Percentiles rank a stretch among this genome's conserved stretches.
These are phyloP conservation scores for Anthracocystis walkeri DNA, from an alignment of 1,284 basidiomycete genomes.

Conservation along the genomic window DNA sequence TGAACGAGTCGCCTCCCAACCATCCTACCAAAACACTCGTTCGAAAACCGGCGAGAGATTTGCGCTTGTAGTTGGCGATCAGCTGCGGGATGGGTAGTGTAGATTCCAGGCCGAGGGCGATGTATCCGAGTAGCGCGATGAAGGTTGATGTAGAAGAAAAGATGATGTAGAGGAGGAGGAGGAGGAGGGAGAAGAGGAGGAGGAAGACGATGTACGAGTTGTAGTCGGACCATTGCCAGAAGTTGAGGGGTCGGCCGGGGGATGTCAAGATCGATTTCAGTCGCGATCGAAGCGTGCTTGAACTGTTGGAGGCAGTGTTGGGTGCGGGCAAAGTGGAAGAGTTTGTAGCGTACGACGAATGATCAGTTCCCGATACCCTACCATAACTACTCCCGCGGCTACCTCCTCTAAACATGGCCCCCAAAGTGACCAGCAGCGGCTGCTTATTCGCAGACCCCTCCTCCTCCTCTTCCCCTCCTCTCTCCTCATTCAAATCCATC, in stretches of 20 bases:
- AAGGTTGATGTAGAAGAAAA: slow-evolving; percentile 78
- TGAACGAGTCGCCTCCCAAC: slow-evolving; percentile 70
- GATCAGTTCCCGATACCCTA: slow-evolving; percentile 19
- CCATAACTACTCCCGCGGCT: slow-evolving; percentile 14
- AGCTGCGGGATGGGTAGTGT: slow-evolving; percentile 56
- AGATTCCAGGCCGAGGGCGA: slow-evolving; percentile 76
- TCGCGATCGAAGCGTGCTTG: not conserved
- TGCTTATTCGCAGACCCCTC: slow-evolving; percentile 42
- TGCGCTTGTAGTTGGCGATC: slow-evolving; percentile 76
- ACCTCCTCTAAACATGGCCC: slow-evolving; percentile 17
- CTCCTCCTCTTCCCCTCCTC: slow-evolving; percentile 13
- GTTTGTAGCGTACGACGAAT: slow-evolving; percentile 2
- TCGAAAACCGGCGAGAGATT: slow-evolving; percentile 84
- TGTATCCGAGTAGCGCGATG: slow-evolving; percentile 79
- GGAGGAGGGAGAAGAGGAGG: slow-evolving; percentile 75
- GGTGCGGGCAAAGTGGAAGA: not conserved
- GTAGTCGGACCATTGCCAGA: slow-evolving; percentile 87
- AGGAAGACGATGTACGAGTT: slow-evolving; percentile 81
- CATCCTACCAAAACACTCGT: slow-evolving; percentile 78
- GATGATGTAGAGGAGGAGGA: slow-evolving; percentile 73
- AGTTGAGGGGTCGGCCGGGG: slow-evolving; percentile 75
- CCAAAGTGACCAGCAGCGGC: slow-evolving; percentile 44
- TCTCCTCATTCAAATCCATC: slow-evolving; percentile 22
- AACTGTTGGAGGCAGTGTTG: not conserved
- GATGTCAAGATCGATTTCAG: not conserved